A percentile compares a stretch with the other conserved stretches of the same genome.
Evolutionary conservation across 139 green algal genomes (phyloP).

Genomic region (Closterium sp.): DNA sequence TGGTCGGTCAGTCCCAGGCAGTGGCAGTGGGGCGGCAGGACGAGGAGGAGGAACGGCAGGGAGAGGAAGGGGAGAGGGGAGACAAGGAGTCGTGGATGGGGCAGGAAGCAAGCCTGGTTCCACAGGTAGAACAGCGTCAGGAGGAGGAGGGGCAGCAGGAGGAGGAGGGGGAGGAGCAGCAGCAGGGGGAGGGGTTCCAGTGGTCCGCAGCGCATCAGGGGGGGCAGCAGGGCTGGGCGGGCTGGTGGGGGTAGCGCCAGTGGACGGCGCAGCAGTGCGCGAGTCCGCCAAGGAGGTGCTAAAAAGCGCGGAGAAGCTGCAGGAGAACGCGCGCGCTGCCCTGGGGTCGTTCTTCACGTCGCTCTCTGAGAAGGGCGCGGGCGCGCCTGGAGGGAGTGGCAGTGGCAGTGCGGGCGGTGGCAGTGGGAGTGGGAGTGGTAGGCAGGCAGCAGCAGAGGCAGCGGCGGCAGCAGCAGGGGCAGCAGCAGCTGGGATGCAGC

Average conservation of each 20-base stretch:
- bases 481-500: not conserved
- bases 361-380: not conserved
- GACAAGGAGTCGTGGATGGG: not conserved
- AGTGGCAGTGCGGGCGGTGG: not conserved
- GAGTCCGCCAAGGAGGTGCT: constrained; percentile 3
- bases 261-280: not conserved
- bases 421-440: not conserved
- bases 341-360: constrained; percentile 6
- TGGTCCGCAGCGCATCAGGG: not conserved
- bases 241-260: not conserved
- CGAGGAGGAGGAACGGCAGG: not conserved
- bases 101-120: not conserved
- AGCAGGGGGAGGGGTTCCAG: no score
- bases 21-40: not conserved
- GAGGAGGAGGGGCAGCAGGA: no score
- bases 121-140: no score
- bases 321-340: constrained; percentile 13
- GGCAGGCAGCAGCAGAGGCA: not conserved
- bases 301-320: constrained; percentile 7
- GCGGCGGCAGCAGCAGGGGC: not conserved
- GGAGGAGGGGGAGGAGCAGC: no score
- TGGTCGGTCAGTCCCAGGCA: not conserved
- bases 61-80: not conserved
- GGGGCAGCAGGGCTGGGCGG: not conserved
- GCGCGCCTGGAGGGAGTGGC: not conserved